Evolutionary conservation across 2,329 filamentous ascomycete species (phyloP), one percentile per base, ranked within the genome.

Genomic region (Myrmaecium sp.): DNA sequence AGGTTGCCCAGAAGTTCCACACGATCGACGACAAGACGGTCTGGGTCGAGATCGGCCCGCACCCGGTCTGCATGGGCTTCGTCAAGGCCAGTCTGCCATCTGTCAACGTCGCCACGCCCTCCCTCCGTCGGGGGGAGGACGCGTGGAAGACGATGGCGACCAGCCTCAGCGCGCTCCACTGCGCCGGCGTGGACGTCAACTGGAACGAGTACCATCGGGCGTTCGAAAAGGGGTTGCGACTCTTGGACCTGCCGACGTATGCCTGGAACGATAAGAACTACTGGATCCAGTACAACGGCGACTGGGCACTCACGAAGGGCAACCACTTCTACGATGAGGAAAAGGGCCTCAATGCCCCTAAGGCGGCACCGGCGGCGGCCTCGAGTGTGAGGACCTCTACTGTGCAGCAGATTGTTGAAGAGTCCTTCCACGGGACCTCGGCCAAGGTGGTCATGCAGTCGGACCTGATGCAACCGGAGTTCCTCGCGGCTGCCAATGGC

Each of bases 201-300:
- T 80, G 71, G 69, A 58, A 61, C 24, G 70, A 71, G 41, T 72
- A 64, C 36, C 64, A 72, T 39, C 46, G 55, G 3, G 53, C 58
- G 14, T 68, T 64, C 33, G 50, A 59, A 30, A 32, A 39, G 2
- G 46, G 46, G 2, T 52, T 62, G 12, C 45, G 51, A 1, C 45
- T 74, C 3, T 41, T 73, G 2, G 49, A 62, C 15, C 45, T 76
- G 3, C 70, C 71, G 2, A 33, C 40, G 1, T 54, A 54, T 28
- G 23, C 25, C 5, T 55, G 36, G 34, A 35, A 53, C 18, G 26
- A 39, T 6, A 51, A 52, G 32, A 41, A 39, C 12, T 52, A 50
- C 37, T 54, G 50, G 50, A 37, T 52, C 11, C 35, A 42, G 15
- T 54, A 54, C 36, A 34, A 36, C 10, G 33, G 35, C 7, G 38